These are phyloP conservation scores for Crithidia brevicula DNA, from an alignment of 208 protist genomes.

Conservation along the genomic window DNA sequence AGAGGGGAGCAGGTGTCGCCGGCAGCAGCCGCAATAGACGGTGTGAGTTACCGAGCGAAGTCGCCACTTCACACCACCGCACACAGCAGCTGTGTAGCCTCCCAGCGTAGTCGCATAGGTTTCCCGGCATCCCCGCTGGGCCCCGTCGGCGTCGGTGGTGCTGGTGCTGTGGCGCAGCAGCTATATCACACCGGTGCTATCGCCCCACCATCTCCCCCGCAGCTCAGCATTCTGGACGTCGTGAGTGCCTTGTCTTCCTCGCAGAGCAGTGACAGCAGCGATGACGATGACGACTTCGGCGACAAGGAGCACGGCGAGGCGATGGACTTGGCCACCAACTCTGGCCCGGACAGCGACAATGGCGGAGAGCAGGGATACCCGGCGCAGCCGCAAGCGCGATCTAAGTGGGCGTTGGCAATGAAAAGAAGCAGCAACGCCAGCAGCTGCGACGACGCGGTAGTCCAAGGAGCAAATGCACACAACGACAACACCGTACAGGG, in stretches of 20 bases:
- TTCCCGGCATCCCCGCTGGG: background rate
- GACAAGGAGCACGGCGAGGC: too few relatives aligned
- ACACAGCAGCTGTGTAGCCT: background rate
- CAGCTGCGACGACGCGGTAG: too few relatives aligned
- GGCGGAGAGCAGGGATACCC: background rate
- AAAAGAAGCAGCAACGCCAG: background rate
- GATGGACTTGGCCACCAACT: too few relatives aligned
- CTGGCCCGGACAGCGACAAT: too few relatives aligned
- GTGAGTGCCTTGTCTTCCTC: background rate
- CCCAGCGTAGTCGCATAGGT: background rate
- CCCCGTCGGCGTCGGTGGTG: background rate
- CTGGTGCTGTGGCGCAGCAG: background rate
- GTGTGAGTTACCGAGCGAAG: too few relatives aligned
- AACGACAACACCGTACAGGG: background rate
- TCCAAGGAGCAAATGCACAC: background rate
- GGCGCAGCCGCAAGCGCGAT: background rate
- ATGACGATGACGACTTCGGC: background rate
- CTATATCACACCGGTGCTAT: background rate
- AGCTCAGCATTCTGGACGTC: slow-evolving; percentile 16
- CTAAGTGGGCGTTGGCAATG: background rate
- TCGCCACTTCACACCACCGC: background rate
- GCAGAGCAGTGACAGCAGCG: background rate
- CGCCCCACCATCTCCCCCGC: background rate
- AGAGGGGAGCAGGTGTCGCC: background rate
- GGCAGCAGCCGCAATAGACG: background rate